Base-by-base conservation (phyloP, 2,329 filamentous ascomycete species). In the Epichloe scottii region DNA sequence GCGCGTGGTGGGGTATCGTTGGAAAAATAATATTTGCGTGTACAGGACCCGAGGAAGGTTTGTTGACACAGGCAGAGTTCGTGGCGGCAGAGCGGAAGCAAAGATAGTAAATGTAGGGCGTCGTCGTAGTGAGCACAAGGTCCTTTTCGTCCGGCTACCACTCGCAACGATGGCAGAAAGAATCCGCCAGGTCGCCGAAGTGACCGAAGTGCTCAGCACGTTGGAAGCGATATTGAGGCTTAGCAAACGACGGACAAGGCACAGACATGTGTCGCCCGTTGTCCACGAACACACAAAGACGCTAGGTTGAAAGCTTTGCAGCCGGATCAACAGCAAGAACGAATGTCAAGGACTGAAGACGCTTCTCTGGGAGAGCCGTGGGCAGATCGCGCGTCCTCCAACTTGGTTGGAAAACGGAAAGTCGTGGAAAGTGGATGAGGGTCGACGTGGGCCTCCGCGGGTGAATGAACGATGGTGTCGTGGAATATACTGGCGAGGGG, bases 321-420 rank as follows among this genome's bases (percentile, higher is more conserved):
- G 48, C 35, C 15, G 39, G 33, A 43, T 43, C 40, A 37, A 43
- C 19, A 43, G 39, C 48, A 43, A 35, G 33, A 17, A 40, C 19
- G 5, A 39, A 21, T n/a, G 15, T 42, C 33, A 6, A 34, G 15
- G 30, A 21, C 19, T 19, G 15, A 42, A 14, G 8, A 11, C 26
- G 21, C 35, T 43, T 17, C 15, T 21, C 38, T 14, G n/a, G 17
- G 21, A 33, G 26, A 45, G 38, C 40, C 41, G 40, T 41, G 12
- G 23, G 43, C 38, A 15, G 39, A 48, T 33, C 39, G 30, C 33
- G 48, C 23, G 48, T 41, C 3, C 17, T 21, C n/a, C 46, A 12
- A 46, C 26, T 40, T 49, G 44, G 54, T 53, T 46, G 43, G 34
- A 46, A 30, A 51, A 51, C 39, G 42, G 49, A 45, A 53, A n/a